Percentiles rank a stretch among this genome's conserved stretches.
phyloP scores from a whole-genome alignment of 805 yeast species.

The Lipomyces mesembrius region DNA sequence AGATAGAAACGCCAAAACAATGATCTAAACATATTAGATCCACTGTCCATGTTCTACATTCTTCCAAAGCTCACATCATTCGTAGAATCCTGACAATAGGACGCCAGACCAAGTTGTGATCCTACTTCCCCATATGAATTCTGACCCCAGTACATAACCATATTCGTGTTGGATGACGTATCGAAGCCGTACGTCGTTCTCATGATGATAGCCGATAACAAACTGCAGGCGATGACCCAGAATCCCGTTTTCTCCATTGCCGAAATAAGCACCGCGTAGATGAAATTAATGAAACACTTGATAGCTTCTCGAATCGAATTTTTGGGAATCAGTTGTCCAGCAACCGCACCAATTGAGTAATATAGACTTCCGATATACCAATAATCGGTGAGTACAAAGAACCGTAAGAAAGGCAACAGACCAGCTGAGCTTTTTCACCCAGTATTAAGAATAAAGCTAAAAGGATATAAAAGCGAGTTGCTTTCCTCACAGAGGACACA shows the following conservation, averaged over 20 bases:
- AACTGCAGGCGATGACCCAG: background rate
- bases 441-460: background rate
- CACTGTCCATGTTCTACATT: conserved; percentile 26
- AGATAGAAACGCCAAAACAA: conserved; percentile 63
- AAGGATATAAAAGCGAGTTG: background rate
- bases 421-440: background rate
- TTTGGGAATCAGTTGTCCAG: background rate
- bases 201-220: background rate
- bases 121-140: conserved; percentile 60
- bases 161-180: conserved; percentile 54
- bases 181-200: conserved; percentile 29
- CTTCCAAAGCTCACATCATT: conserved; percentile 66
- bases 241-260: background rate
- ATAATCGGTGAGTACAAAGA: background rate
- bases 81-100: conserved; percentile 68
- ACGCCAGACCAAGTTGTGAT: conserved; percentile 50
- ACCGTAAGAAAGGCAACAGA: background rate
- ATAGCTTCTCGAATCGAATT: background rate
- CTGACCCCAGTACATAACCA: conserved; percentile 92
- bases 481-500: background rate
- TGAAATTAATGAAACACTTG: background rate
- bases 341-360: background rate
- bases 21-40: conserved; percentile 42
- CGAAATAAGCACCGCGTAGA: background rate
- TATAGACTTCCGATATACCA: background rate